phyloP scores from a whole-genome alignment of 768 basidiomycete species.

The Holtermanniella nyarrowii region DNA sequence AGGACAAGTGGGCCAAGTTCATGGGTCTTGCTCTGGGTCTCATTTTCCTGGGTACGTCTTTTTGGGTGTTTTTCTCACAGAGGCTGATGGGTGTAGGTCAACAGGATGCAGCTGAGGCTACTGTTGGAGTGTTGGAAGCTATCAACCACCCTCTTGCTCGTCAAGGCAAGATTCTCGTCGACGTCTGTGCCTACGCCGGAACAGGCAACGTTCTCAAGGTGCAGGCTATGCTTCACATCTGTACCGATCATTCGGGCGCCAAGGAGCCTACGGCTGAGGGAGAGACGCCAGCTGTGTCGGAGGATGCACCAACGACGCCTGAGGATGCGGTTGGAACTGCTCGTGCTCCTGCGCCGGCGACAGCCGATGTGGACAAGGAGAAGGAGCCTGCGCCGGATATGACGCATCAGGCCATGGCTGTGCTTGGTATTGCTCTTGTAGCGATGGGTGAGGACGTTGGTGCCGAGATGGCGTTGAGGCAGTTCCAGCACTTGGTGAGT shows the following conservation, averaged over 20 bases:
- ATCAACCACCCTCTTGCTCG: conserved; percentile 87
- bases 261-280: conserved; percentile 11
- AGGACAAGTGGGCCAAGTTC: conserved; percentile 90
- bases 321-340: background rate
- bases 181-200: conserved; percentile 87
- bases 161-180: conserved; percentile 81
- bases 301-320: background rate
- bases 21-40: conserved; percentile 81
- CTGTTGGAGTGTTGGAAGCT: conserved; percentile 81
- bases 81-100: conserved; percentile 50
- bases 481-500: conserved; percentile 90
- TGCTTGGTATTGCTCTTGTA: conserved; percentile 83
- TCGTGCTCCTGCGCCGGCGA: background rate
- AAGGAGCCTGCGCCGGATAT: conserved; percentile 46
- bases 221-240: conserved; percentile 82
- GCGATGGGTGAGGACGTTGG: conserved; percentile 99
- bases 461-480: conserved; percentile 91
- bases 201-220: conserved; percentile 91
- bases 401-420: conserved; percentile 82
- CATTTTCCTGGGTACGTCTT: conserved; percentile 68
- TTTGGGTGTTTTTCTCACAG: background rate
- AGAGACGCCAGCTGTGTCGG: too few species aligned
- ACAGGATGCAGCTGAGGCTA: conserved; percentile 87
- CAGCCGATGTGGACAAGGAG: conserved; percentile 37
- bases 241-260: conserved; percentile 73